These are phyloP conservation scores for Persicaria tinctoria DNA, from an alignment of 148 eudicot species.

Conservation along the genomic window DNA sequence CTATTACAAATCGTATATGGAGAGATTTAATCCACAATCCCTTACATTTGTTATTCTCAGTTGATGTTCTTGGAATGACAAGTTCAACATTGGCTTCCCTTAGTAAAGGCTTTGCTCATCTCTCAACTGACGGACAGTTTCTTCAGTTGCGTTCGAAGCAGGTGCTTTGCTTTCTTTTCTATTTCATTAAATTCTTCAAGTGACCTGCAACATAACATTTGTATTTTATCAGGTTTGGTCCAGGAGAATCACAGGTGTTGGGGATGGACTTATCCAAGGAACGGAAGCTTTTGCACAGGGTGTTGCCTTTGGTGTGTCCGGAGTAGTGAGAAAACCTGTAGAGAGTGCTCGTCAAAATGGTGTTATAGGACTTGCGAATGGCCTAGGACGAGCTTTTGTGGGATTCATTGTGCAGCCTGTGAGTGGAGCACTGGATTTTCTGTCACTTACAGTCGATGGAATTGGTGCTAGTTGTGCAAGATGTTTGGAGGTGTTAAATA, in stretches of 20 bases:
- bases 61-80: constrained; percentile 95
- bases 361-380: constrained; percentile 93
- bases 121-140: constrained; percentile 98
- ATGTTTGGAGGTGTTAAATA: constrained; percentile 79
- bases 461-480: constrained; percentile 96
- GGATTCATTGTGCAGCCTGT: constrained; percentile 92
- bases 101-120: constrained; percentile 95
- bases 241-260: constrained; percentile 87
- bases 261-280: constrained; percentile 94
- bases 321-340: constrained; percentile 90
- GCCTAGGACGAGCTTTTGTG: constrained; percentile 82
- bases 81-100: constrained; percentile 96
- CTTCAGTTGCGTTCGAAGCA: constrained; percentile 91
- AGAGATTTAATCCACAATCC: constrained; percentile 97
- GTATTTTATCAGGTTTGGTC: constrained; percentile 63
- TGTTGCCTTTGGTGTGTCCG: constrained; percentile 94
- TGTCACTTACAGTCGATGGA: constrained; percentile 94
- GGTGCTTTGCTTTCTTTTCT: constrained; percentile 30
- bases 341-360: constrained; percentile 98
- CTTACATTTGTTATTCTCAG: constrained; percentile 81
- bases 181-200: neutral
- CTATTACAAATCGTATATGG: constrained; percentile 81
- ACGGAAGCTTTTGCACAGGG: constrained; percentile 99
- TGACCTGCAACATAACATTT: neutral
- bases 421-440: constrained; percentile 97